phyloP scores from a whole-genome alignment of 2,329 filamentous ascomycete species.

The Stylonectria norvegica region DNA sequence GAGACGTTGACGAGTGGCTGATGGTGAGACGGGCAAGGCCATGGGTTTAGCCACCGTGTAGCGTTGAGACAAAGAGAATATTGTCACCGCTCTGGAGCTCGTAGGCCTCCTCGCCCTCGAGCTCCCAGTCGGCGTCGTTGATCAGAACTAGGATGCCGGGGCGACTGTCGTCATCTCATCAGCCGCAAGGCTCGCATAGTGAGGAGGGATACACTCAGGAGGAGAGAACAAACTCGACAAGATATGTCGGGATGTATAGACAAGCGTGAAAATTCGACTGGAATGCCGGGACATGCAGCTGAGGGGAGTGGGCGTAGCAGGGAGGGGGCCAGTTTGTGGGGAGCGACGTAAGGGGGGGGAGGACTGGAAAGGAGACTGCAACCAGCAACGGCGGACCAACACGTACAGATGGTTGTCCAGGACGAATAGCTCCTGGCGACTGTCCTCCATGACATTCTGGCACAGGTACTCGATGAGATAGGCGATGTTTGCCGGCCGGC shows the following conservation, averaged over 20 bases:
- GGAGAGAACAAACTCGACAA: no score
- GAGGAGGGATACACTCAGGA: conserved; percentile 3
- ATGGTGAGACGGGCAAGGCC: no score
- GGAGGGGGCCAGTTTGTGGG: background rate
- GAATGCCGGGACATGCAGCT: conserved; percentile 14
- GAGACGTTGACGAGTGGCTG: conserved; percentile 16
- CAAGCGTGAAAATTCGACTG: conserved; percentile 3
- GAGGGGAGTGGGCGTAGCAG: conserved; percentile 21
- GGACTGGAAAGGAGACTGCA: background rate
- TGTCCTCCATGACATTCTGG: conserved; percentile 78
- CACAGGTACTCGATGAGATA: conserved; percentile 78
- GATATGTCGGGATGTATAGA: conserved; percentile 4
- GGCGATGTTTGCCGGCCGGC: conserved; percentile 63
- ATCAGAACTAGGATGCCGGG: conserved; percentile 95
- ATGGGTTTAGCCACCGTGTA: conserved; percentile 79
- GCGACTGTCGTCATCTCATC: conserved; percentile 55
- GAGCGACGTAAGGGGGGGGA: conserved; percentile 1
- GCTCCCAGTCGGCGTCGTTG: conserved; percentile 97
- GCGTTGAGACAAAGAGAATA: conserved; percentile 91
- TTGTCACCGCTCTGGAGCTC: conserved; percentile 78
- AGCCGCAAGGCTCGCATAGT: conserved; percentile 20
- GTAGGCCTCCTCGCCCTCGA: conserved; percentile 91
- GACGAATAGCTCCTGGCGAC: conserved; percentile 83
- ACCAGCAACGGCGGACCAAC: conserved; percentile 9
- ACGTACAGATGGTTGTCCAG: conserved; percentile 84